Percentiles rank a stretch among this genome's conserved stretches.
Evolutionary conservation across 2,329 filamentous ascomycete species (phyloP).

Genomic region (Sclerotinia glacialis): DNA sequence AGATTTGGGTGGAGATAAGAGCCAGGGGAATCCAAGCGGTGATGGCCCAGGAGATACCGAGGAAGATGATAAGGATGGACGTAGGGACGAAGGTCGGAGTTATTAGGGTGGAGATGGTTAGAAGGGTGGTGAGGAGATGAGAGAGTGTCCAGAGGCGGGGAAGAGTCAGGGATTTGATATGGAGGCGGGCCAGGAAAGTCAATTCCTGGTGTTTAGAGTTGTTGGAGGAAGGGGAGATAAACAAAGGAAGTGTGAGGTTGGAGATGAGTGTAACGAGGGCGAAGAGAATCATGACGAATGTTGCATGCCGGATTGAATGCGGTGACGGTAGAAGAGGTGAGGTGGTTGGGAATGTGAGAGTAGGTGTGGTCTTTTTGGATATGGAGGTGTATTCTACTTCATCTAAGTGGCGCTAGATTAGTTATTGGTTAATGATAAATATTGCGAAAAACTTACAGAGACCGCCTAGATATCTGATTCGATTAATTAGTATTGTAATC

Average conservation of each 20-base stretch:
- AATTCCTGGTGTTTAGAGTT: background rate
- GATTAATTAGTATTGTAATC: background rate
- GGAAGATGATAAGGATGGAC: constrained; percentile 9
- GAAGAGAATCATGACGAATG: constrained; percentile 20
- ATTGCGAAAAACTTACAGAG: constrained; percentile 13
- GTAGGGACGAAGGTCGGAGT: background rate
- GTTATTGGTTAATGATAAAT: background rate
- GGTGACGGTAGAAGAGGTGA: background rate
- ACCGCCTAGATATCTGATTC: constrained; percentile 19
- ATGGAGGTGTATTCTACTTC: constrained; percentile 18
- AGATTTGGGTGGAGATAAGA: constrained; percentile 20
- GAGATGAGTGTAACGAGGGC: constrained; percentile 17
- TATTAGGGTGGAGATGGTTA: constrained; percentile 17
- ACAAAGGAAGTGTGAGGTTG: constrained; percentile 13
- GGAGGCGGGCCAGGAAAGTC: background rate
- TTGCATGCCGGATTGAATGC: constrained; percentile 21
- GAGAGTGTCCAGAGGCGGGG: constrained; percentile 17
- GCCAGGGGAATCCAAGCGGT: constrained; percentile 22
- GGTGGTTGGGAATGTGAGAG: constrained; percentile 5
- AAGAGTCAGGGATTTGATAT: constrained; percentile 13
- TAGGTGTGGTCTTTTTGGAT: constrained; percentile 2
- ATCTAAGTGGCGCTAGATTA: background rate
- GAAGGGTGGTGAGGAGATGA: constrained; percentile 12
- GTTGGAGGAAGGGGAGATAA: constrained; percentile 2
- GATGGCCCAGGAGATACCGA: constrained; percentile 23